These are phyloP conservation scores for Wickerhamiella lipophila DNA, from an alignment of 805 yeast species.

Conservation along the genomic window DNA sequence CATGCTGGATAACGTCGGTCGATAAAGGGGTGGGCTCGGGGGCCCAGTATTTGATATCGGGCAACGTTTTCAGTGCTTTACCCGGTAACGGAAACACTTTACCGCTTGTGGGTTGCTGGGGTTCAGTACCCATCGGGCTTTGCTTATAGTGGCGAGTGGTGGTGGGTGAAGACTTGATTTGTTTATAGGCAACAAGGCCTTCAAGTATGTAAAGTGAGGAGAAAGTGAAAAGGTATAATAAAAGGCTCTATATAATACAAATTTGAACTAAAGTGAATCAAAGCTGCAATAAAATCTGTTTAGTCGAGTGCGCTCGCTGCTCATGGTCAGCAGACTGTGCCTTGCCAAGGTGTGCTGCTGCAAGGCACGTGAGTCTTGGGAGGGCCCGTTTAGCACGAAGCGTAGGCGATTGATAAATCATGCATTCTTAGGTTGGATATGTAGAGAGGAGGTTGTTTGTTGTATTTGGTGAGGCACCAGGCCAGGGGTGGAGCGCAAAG, in stretches of 20 bases:
- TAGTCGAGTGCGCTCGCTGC: too few relatives aligned
- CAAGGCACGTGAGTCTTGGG: background rate
- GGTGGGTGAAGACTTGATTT: background rate
- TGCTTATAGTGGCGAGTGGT: background rate
- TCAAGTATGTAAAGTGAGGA: background rate
- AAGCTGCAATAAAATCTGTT: too few relatives aligned
- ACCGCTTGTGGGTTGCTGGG: background rate
- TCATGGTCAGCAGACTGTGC: too few relatives aligned
- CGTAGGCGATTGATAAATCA: too few relatives aligned
- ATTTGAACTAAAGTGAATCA: too few relatives aligned
- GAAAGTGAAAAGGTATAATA: too few relatives aligned
- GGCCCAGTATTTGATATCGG: conserved; percentile 64
- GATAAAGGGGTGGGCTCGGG: conserved; percentile 38
- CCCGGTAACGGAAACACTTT: conserved; percentile 28
- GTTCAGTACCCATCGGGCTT: background rate
- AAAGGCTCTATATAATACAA: too few relatives aligned
- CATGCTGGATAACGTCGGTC: conserved; percentile 50
- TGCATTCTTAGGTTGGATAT: too few relatives aligned
- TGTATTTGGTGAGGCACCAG: too few relatives aligned
- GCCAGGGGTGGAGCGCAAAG: too few relatives aligned
- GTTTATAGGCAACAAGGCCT: background rate
- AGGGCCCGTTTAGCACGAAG: background rate
- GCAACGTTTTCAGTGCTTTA: conserved; percentile 32
- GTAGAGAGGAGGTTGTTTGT: too few relatives aligned
- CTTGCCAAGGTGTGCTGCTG: too few relatives aligned